Base-by-base conservation (phyloP, 1,139 yeast genomes). In the Pichia sp. region DNA sequence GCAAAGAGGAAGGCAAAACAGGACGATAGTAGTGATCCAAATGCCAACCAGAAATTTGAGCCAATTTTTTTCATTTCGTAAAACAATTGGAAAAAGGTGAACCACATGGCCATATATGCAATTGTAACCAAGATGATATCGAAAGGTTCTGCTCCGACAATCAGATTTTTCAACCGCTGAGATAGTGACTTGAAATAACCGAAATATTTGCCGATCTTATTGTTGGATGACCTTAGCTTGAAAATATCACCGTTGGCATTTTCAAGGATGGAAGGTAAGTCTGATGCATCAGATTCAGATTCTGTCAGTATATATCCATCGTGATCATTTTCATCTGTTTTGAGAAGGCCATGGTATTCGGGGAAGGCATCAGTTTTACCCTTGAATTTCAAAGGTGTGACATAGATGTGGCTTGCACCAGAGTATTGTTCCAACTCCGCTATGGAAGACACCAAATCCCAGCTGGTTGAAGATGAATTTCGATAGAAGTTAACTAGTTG, bases 61-160 rank as follows among this genome's bases (percentile, higher is more conserved):
- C 96, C 97, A 34, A 85, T 74, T 46, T 69, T 66, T 61, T 81
- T 81, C 96, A 93, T 87, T 60, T 89, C 95, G 55, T 81, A 64
- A 62, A 89, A 93, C 44, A 95, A 80, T 57, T 85, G 83, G 52
- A 82, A 71, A 59, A 93, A 79, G 18, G 96, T 88, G 69, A 87
- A 85, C 78, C 89, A 77, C 97, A 93, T 91, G 49, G 96, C 96
- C 37, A 83, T 62, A 67, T 95, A 95, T 3, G 97, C 98, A 50
- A 84, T 70, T 10, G 89, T 78, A 52, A 95, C 85, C 56, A 91
- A 78, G 13, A 83, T 81, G 46, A 93, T 82, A 68, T 95, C 99
- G 60, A 89, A 88, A 37, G 85, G 81, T 62, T 93, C 97, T 13
- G 98, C 95, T 55, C 87, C 85, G 52, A 75, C 74, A 51, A 89